A percentile compares a stretch with the other conserved stretches of the same genome.
phyloP scores from a whole-genome alignment of 129 eudicot species.

The Erigeron canadensis region DNA sequence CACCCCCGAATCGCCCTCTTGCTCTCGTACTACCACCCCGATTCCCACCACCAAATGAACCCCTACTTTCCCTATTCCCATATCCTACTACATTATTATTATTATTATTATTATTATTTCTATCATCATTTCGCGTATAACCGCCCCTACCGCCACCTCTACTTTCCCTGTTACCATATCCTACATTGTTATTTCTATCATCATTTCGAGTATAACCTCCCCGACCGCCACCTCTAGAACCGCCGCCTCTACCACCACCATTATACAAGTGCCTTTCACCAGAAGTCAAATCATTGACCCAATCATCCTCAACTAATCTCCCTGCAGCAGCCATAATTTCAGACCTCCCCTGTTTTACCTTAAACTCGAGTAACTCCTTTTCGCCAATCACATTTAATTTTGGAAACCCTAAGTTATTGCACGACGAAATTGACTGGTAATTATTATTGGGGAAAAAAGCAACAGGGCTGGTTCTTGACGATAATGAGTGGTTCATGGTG shows the following conservation, averaged over 20 bases:
- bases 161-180: slow-evolving; percentile 19
- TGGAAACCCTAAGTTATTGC: slow-evolving; percentile 35
- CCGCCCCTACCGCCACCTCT: slow-evolving; percentile 32
- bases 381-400: slow-evolving; percentile 6
- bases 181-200: slow-evolving; percentile 26
- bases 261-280: slow-evolving; percentile 35
- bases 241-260: slow-evolving; percentile 26
- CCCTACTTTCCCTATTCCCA: slow-evolving; percentile 39
- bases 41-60: slow-evolving; percentile 33
- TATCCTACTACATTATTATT: neutral
- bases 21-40: slow-evolving; percentile 33
- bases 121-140: slow-evolving; percentile 19
- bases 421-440: slow-evolving; percentile 36
- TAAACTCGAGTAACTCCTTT: neutral
- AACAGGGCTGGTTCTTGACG: slow-evolving; percentile 27
- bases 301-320: slow-evolving; percentile 76
- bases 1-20: slow-evolving; percentile 40
- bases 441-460: slow-evolving; percentile 50
- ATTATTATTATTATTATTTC: slow-evolving; percentile 29
- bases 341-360: slow-evolving; percentile 25
- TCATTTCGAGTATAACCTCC: slow-evolving; percentile 20
- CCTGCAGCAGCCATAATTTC: slow-evolving; percentile 50
- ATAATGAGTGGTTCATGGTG: slow-evolving; percentile 32
- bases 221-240: slow-evolving; percentile 31
- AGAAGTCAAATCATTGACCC: slow-evolving; percentile 71